These are phyloP conservation scores for Pichia sp. DNA, from an alignment of 1,139 yeast species.

Conservation along the genomic window DNA sequence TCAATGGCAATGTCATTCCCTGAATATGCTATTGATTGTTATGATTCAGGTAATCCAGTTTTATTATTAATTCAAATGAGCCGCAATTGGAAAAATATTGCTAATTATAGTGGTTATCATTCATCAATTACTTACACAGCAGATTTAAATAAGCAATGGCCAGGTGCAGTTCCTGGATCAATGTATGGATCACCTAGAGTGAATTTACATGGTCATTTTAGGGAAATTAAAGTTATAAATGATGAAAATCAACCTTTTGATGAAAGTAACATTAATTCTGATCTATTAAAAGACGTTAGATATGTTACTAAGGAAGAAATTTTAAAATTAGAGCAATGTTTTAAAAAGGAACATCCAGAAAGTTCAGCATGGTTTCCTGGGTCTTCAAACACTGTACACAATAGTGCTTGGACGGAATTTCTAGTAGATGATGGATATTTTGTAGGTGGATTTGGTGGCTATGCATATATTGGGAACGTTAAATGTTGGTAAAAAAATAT, in stretches of 20 bases:
- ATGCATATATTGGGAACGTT: conserved; percentile 65
- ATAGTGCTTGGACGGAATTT: conserved; percentile 57
- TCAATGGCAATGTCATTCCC: conserved; percentile 7
- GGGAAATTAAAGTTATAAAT: conserved; percentile 17
- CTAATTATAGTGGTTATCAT: neutral
- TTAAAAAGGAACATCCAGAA: conserved; percentile 33
- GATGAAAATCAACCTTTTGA: neutral
- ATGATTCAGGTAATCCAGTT: conserved; percentile 61
- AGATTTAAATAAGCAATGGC: conserved; percentile 36
- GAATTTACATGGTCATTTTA: conserved; percentile 48
- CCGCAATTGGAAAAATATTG: conserved; percentile 3
- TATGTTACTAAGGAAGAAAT: conserved; percentile 1
- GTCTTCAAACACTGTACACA: conserved; percentile 46
- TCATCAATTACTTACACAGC: conserved; percentile 4
- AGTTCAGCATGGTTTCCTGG: neutral
- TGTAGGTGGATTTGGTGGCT: conserved; percentile 76
- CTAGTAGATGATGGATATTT: conserved; percentile 54
- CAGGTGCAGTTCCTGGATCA: conserved; percentile 46
- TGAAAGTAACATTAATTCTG: neutral
- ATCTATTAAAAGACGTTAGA: neutral
- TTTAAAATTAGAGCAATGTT: conserved; percentile 33
- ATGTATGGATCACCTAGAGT: conserved; percentile 68
- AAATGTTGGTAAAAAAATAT: neutral
- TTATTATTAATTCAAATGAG: conserved; percentile 55
- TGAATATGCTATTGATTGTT: conserved; percentile 75